A percentile compares a stretch with the other conserved stretches of the same genome.
Conservation (phyloP, 495 filamentous ascomycete genomes). For the Beverwykella pulmonaria region DNA sequence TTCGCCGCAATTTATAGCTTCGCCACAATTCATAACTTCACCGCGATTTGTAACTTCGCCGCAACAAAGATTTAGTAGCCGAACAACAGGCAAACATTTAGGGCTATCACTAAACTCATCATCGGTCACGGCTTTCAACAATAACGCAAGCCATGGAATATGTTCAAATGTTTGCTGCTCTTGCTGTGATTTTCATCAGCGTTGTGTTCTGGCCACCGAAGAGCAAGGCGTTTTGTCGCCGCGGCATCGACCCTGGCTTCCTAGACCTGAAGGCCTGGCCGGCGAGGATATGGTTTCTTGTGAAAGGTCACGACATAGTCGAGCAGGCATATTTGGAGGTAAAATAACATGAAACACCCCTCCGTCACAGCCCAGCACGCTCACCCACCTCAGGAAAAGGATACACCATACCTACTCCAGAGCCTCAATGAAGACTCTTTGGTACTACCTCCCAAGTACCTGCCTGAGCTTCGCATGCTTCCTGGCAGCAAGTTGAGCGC, state of each 20-base stretch:
- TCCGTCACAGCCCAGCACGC: background rate
- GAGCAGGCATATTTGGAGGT: slow-evolving; percentile 9
- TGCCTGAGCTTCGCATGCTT: slow-evolving; percentile 15
- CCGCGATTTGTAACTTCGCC: too few species aligned
- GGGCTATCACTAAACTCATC: too few species aligned
- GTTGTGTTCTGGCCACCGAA: background rate
- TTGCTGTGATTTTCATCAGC: background rate
- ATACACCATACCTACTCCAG: slow-evolving; percentile 10
- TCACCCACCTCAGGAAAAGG: slow-evolving; percentile 3
- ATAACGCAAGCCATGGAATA: too few species aligned
- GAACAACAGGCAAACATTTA: too few species aligned
- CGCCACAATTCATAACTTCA: too few species aligned
- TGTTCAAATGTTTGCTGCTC: slow-evolving; percentile 1
- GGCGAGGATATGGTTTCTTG: slow-evolving; percentile 13
- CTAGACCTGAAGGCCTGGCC: slow-evolving; percentile 11
- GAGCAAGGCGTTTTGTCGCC: slow-evolving; percentile 1
- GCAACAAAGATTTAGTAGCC: too few species aligned
- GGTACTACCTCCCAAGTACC: slow-evolving; percentile 7
- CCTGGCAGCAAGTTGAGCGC: slow-evolving; percentile 8
- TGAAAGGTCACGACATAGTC: slow-evolving; percentile 3
- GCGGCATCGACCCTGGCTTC: slow-evolving; percentile 13
- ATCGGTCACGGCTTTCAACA: too few species aligned
- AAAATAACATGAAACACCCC: background rate
- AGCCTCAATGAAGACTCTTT: background rate
- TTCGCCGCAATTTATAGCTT: too few species aligned